Percentiles rank a stretch among this genome's conserved stretches.
Evolutionary conservation across 352 stramenopile species (phyloP).

Genomic region (Aphanomyces invadans): DNA sequence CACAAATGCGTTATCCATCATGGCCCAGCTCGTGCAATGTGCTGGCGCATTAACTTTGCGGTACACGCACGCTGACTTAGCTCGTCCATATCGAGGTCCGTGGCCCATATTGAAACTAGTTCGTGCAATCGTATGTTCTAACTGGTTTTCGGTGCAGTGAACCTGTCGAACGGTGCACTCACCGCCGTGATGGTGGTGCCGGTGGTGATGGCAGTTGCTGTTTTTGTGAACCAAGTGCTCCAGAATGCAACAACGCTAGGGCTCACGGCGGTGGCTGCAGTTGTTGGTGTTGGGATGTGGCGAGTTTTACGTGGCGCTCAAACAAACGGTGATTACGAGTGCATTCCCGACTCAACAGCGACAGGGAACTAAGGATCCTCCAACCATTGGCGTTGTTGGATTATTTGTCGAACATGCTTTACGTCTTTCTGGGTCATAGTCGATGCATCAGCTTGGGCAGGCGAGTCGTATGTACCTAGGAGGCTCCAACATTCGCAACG

Average conservation of each 20-base stretch:
- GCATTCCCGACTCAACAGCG: not conserved
- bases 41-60: constrained; percentile 86
- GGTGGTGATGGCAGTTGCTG: not conserved
- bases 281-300: not conserved
- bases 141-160: constrained; percentile 27
- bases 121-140: no score
- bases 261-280: not conserved
- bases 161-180: constrained; percentile 47
- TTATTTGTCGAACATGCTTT: no score
- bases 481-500: no score
- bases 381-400: no score
- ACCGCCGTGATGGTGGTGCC: constrained; percentile 39
- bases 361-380: no score
- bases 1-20: constrained; percentile 90
- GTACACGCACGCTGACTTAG: constrained; percentile 55
- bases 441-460: no score
- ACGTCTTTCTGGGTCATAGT: no score
- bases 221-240: constrained; percentile 19
- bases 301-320: not conserved
- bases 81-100: constrained; percentile 58
- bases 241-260: not conserved
- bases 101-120: not conserved
- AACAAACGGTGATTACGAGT: not conserved
- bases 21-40: constrained; percentile 87
- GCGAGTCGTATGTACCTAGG: no score